Conservation (phyloP, 148 eudicot species). For the Rhododendron vialii region DNA sequence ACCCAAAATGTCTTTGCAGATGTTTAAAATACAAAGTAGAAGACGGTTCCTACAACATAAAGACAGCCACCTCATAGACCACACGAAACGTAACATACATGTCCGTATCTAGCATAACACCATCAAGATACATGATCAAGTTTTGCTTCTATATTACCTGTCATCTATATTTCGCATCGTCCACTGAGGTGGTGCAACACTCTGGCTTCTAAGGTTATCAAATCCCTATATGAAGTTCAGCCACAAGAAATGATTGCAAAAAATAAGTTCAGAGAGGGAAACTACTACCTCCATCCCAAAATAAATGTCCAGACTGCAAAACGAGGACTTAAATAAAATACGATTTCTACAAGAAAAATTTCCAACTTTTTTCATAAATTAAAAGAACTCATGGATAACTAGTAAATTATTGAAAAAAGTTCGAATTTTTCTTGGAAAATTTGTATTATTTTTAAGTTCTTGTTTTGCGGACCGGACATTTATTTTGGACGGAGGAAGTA, state of each 20-base stretch:
- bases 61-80: slow-evolving; percentile 2
- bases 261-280: not conserved
- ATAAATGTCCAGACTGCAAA: no score
- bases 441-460: no score
- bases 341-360: no score
- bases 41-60: slow-evolving; percentile 68
- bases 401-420: no score
- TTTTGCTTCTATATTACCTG: slow-evolving; percentile 42
- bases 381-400: no score
- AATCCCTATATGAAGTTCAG: slow-evolving; percentile 54
- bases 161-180: slow-evolving; percentile 98
- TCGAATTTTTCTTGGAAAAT: no score
- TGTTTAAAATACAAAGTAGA: slow-evolving; percentile 68
- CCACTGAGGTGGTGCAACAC: slow-evolving; percentile 95
- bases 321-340: no score
- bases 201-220: slow-evolving; percentile 96
- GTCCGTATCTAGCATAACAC: not conserved
- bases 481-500: no score
- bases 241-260: slow-evolving; percentile 1
- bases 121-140: not conserved
- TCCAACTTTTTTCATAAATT: no score
- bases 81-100: not conserved
- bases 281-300: no score
- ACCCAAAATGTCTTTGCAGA: slow-evolving; percentile 76
- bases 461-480: no score